Evolutionary conservation across 164 flowering plant genomes (phyloP), one percentile per base, ranked within the genome.

Genomic region (Stephania cephalantha): DNA sequence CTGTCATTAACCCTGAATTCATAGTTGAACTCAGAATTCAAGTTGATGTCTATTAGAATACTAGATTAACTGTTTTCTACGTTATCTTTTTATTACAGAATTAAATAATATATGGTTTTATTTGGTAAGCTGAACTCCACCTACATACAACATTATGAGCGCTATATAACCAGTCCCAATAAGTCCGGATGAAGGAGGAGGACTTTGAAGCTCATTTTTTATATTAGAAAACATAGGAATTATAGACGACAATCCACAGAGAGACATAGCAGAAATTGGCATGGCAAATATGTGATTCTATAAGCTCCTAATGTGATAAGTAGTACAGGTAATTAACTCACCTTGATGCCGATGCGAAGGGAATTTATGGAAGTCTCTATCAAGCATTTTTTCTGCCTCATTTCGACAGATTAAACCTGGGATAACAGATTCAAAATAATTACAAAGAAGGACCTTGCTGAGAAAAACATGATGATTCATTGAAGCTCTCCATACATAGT

Each of bases 291-390:
- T 55, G 63, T 55, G 63, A 55, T 18, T 18, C 13, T 15, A 55
- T 10, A 55, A 55, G 63, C 67, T 72, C 52, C 74, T 25, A 77
- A 61, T 46, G 55, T 46, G 64, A 15, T 35, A 0, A 45, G 46
- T 35, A 52, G 29, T 35, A 48, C 7, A 35, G 30, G 31, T 29
- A 4, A 20, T 31, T 45, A 68, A 18, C 35, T 78, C 74, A 93
- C 99, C 98, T 93, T 95, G 82, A 95, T 93, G 82, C 99, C 93
- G 78, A 95, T 91, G 50, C 97, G 92, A 46, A 95, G 84, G 35
- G 97, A 95, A 83, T 95, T 95, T 53, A 95, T 92, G 69, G 98
- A 95, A 67, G 98, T 95, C 85, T 95, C 99, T 67, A 95, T 95
- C 80, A 95, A 88, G 80, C 99, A 95, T 76, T 90, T 95, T n/a